Percentiles rank a stretch among this genome's conserved stretches.
Conservation (phyloP, 78 protist genomes). For the Dictyostelium capitatum region DNA sequence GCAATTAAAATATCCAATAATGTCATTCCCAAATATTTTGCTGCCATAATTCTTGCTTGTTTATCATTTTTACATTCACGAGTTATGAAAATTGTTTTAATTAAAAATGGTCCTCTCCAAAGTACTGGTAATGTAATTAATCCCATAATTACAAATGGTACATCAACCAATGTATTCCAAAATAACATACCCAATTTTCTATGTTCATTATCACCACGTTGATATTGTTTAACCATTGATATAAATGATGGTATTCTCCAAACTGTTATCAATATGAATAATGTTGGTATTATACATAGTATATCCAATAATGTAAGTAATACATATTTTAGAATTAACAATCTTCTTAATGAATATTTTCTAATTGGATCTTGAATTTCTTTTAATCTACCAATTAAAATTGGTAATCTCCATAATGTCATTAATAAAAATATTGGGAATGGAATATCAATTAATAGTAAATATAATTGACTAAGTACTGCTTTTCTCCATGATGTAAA, state of each 20-base stretch:
- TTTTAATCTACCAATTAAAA: constrained; percentile 45
- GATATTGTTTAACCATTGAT: constrained; percentile 36
- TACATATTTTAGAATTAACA: constrained; percentile 57
- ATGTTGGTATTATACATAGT: constrained; percentile 16
- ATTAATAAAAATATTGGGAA: constrained; percentile 72
- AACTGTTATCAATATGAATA: constrained; percentile 43
- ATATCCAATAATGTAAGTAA: constrained; percentile 39
- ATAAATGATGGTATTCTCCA: constrained; percentile 81
- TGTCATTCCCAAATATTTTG: neutral
- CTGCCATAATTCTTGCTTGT: constrained; percentile 48
- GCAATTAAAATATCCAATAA: constrained; percentile 15
- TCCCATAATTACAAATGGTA: constrained; percentile 76
- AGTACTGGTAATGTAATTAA: constrained; percentile 48
- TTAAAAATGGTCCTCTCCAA: constrained; percentile 76
- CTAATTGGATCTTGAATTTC: constrained; percentile 60
- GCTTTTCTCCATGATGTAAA: constrained; percentile 39
- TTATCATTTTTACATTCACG: constrained; percentile 16
- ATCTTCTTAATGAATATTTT: constrained; percentile 43
- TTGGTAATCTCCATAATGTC: constrained; percentile 84
- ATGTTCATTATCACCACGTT: constrained; percentile 86
- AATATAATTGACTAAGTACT: constrained; percentile 30
- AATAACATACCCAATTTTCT: constrained; percentile 29
- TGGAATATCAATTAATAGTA: constrained; percentile 78
- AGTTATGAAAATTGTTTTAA: neutral
- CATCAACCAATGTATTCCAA: constrained; percentile 32